Percentiles rank a stretch among this genome's conserved stretches.
phyloP scores from a whole-genome alignment of 495 filamentous ascomycete genomes.

The Lepidopterella palustris region DNA sequence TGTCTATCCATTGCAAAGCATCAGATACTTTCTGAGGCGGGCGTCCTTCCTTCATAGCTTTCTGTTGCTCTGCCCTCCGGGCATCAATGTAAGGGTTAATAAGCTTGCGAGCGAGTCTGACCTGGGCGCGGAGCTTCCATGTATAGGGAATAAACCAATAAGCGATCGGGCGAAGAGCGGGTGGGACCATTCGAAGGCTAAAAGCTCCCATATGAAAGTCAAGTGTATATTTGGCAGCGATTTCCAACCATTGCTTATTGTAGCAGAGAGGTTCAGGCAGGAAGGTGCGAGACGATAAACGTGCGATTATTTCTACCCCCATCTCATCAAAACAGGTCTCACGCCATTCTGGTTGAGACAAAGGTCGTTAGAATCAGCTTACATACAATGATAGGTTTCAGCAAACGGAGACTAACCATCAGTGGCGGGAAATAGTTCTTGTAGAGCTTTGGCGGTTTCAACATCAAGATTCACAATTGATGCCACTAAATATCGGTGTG shows the following conservation, averaged over 20 bases:
- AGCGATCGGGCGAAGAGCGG: constrained; percentile 36
- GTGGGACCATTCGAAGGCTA: constrained; percentile 35
- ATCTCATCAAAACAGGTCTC: constrained; percentile 36
- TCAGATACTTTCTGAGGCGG: constrained; percentile 28
- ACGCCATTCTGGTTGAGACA: constrained; percentile 17
- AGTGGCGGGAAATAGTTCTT: constrained; percentile 7
- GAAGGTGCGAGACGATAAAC: constrained; percentile 51
- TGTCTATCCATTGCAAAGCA: constrained; percentile 37
- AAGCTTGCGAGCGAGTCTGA: constrained; percentile 30
- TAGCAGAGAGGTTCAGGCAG: constrained; percentile 46
- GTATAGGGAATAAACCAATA: constrained; percentile 37
- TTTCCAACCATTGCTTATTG: constrained; percentile 50
- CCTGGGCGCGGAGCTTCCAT: constrained; percentile 31
- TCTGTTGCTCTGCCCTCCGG: constrained; percentile 31
- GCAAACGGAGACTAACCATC: neutral
- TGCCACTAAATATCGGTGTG: constrained; percentile 33
- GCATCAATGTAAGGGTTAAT: constrained; percentile 31
- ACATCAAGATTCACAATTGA: constrained; percentile 31
- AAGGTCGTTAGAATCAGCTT: constrained; percentile 16
- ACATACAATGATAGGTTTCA: too few relatives aligned
- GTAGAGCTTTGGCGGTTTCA: neutral
- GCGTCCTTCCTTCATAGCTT: constrained; percentile 23
- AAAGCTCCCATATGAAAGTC: constrained; percentile 41
- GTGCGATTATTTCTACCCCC: constrained; percentile 47
- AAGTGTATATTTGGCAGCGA: constrained; percentile 52